Conservation (phyloP, 768 basidiomycete species). For the Mycena indigotica region DNA sequence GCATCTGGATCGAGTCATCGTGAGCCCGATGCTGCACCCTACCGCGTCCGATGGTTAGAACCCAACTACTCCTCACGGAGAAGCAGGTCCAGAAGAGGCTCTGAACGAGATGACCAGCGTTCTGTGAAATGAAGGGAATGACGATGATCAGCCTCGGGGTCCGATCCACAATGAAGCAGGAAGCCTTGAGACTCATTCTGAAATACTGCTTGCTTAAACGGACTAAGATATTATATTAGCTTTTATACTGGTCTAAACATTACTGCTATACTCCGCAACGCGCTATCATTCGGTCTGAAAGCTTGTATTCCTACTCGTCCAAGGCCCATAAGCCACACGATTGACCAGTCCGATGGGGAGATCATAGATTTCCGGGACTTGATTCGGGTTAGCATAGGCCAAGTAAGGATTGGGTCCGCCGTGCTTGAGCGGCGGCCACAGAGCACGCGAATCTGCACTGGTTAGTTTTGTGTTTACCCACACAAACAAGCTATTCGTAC, state of each 20-base stretch:
- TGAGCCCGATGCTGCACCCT: background rate
- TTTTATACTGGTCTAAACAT: too few relatives aligned
- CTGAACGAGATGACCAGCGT: background rate
- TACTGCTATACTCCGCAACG: too few relatives aligned
- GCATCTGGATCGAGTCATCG: background rate
- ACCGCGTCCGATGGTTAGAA: background rate
- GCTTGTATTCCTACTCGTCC: background rate
- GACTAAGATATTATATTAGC: too few relatives aligned
- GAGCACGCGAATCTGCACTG: conserved; percentile 58
- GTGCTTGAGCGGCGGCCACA: conserved; percentile 43
- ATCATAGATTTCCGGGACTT: background rate
- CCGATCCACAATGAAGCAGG: background rate
- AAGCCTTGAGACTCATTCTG: background rate
- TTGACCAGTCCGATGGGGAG: background rate
- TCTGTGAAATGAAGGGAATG: background rate
- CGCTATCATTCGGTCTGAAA: too few relatives aligned
- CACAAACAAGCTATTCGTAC: too few relatives aligned
- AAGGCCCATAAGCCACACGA: background rate
- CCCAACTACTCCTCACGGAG: background rate
- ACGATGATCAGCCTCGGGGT: too few relatives aligned
- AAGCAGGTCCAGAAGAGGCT: background rate
- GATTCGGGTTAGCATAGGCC: conserved; percentile 43
- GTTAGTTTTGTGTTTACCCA: too few relatives aligned
- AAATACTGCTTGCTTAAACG: too few relatives aligned
- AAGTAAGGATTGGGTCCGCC: conserved; percentile 49